Evolutionary conservation across 1,139 yeast species (phyloP).

Genomic region (Suhomyces bokatorum): DNA sequence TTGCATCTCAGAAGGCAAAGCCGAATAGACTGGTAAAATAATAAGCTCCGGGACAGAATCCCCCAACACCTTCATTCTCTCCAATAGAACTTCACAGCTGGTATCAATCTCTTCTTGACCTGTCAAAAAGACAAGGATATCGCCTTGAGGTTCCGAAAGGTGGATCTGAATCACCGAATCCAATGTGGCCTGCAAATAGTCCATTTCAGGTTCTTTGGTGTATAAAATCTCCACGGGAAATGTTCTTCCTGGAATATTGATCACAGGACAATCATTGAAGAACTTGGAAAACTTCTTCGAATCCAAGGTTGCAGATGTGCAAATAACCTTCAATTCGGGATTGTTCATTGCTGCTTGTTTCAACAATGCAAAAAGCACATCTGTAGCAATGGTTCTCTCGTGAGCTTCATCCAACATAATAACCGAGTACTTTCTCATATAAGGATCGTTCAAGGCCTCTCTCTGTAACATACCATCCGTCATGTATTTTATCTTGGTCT

Average conservation of each 20-base stretch:
- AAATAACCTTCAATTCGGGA: conserved; percentile 75
- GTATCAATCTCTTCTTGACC: conserved; percentile 95
- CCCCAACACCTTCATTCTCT: conserved; percentile 67
- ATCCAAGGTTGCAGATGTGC: conserved; percentile 92
- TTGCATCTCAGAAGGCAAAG: conserved; percentile 76
- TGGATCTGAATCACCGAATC: conserved; percentile 85
- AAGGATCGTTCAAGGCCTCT: conserved; percentile 77
- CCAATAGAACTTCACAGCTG: conserved; percentile 72
- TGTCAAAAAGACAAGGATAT: conserved; percentile 79
- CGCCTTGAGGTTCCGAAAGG: conserved; percentile 74
- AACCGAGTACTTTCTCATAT: conserved; percentile 71
- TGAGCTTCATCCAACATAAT: conserved; percentile 95
- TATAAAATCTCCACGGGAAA: conserved; percentile 83
- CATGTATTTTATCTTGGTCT: conserved; percentile 68
- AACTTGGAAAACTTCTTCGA: conserved; percentile 77
- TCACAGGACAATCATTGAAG: conserved; percentile 76
- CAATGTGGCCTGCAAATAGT: conserved; percentile 77
- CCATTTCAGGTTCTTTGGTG: conserved; percentile 79
- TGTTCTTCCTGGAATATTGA: conserved; percentile 85
- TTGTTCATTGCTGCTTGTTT: conserved; percentile 69
- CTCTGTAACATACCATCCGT: conserved; percentile 93
- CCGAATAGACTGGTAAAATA: conserved; percentile 84
- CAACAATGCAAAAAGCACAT: conserved; percentile 81
- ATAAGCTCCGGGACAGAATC: conserved; percentile 64
- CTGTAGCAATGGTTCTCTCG: conserved; percentile 93